Base-by-base conservation (phyloP, 2,329 filamentous ascomycete genomes). In the Xylariaceae sp. region DNA sequence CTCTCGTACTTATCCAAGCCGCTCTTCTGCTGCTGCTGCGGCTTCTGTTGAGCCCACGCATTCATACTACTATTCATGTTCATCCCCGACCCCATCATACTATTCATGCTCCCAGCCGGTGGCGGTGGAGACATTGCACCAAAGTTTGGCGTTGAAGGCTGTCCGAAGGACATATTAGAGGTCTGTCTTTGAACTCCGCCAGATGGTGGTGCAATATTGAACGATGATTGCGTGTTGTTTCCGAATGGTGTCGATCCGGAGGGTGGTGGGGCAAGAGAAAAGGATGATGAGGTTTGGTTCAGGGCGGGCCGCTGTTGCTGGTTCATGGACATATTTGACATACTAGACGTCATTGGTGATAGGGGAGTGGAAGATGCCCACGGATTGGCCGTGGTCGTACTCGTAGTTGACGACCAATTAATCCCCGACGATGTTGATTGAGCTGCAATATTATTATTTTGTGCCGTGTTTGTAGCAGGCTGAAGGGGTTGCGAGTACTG, bases 1-100 rank as follows among this genome's bases (percentile, higher is more conserved):
- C 85, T 88, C 67, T 85, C 80, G 58, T 87, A 88, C 70, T 84
- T 85, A 68, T 86, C 83, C 69, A 88, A 71, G 0, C 84, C 83
- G 5, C 77, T 76, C 61, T 68, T 70, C 36, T 67, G 66, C 17
- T 58, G 59, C 41, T 28, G 36, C 16, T 51, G 53, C 5, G 44
- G 31, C 28, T 7, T 17, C 12, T 49, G 38, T 16, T 50, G 43
- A 10, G 38, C 43, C 16, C 18, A 43, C 16, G 47, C 64, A 38
- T 51, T 66, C 59, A 60, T 63, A 17, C 59, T 56, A 19, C 53
- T 65, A 31, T 61, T 62, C 22, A 53, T 61, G 19, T 47, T 56
- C 48, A 55, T 54, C 17, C 55, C 50, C 16, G 47, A 42, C 19
- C 49, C 60, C 54, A 57, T 65, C 52, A 62, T 59, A 48, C 51